Conservation (phyloP, 768 basidiomycete species). For the Artomyces pyxidatus region DNA sequence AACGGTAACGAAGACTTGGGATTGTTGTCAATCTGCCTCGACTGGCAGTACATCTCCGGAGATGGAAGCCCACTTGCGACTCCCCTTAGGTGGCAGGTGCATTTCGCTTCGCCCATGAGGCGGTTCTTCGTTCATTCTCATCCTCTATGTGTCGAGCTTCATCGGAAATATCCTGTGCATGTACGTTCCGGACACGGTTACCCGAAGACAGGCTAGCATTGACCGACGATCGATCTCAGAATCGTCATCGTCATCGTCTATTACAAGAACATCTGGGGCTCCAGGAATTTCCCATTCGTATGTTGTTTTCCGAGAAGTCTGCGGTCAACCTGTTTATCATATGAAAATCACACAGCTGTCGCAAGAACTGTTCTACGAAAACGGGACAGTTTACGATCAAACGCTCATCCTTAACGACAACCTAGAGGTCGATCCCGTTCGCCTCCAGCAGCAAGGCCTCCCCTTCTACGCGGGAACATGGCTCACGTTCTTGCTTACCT, state of each 20-base stretch:
- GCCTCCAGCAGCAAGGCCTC: conserved; percentile 34
- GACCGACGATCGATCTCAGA: no score
- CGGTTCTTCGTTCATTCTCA: no score
- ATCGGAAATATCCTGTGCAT: conserved; percentile 44
- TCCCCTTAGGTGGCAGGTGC: conserved; percentile 40
- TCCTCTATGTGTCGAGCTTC: conserved; percentile 34
- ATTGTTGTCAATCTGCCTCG: conserved; percentile 19
- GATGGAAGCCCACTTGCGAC: conserved; percentile 40
- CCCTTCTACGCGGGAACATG: conserved; percentile 41
- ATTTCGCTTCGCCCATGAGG: no score
- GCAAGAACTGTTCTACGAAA: conserved; percentile 18
- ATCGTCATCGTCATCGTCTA: conserved; percentile 21
- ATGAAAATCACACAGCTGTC: conserved; percentile 12
- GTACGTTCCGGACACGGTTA: no score
- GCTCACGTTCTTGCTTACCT: conserved; percentile 34
- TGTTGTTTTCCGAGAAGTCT: background rate
- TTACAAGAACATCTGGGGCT: conserved; percentile 20
- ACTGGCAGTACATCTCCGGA: conserved; percentile 21
- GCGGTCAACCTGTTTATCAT: background rate
- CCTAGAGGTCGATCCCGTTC: conserved; percentile 32
- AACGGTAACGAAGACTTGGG: conserved; percentile 20
- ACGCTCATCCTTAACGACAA: conserved; percentile 27
- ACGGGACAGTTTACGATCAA: conserved; percentile 19
- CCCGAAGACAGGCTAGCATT: no score
- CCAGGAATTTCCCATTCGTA: conserved; percentile 14